Base-by-base conservation (phyloP, 2,329 filamentous ascomycete species). In the Cadophora luteo-olivacea region DNA sequence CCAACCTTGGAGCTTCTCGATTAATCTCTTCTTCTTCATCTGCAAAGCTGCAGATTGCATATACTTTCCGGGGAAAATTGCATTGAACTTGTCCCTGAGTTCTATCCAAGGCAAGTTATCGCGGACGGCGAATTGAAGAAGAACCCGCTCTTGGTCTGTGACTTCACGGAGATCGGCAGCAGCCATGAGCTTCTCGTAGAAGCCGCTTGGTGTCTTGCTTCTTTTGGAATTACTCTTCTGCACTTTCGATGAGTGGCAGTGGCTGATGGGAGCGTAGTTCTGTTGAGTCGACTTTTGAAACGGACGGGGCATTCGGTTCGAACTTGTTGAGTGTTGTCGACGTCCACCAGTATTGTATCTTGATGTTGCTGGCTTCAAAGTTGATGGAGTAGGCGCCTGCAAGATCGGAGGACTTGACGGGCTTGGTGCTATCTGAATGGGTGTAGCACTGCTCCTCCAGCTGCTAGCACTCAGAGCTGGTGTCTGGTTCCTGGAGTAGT, bases 21-120 rank as follows among this genome's bases (percentile, higher is more conserved):
- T 72, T 9, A 80, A 72, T 29, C 79, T 74, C 70, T 78, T 79
- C 65, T 78, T 78, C 32, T 78, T 75, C 79, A 80, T 80, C 68
- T 80, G 79, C 51, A 80, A 71, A 51, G 78, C 79, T 24, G 78
- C 75, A 62, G 78, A 74, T 45, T 74, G 73, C 71, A 77, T 77
- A 2, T 19, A 0, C 19, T 69, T 71, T 25, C 76, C 76, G 36
- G 76, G 73, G 41, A 72, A 75, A 61, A 72, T 68, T 33, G 75
- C 74, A 49, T 77, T 75, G 69, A 79, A 80, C 29, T 70, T 72
- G 32, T 64, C 67, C 19, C 72, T 72, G 48, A 79, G 76, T 14
- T 76, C 75, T 63, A 80, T 79, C 79, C 79, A 80, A 22, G 75
- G 75, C 11, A 78, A 68, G 12, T 74, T 64, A 36, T 78, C 75